Percentiles rank a stretch among this genome's conserved stretches.
Evolutionary conservation across 73 alveolate genomes (phyloP).

Genomic region (Tetrahymena borealis): DNA sequence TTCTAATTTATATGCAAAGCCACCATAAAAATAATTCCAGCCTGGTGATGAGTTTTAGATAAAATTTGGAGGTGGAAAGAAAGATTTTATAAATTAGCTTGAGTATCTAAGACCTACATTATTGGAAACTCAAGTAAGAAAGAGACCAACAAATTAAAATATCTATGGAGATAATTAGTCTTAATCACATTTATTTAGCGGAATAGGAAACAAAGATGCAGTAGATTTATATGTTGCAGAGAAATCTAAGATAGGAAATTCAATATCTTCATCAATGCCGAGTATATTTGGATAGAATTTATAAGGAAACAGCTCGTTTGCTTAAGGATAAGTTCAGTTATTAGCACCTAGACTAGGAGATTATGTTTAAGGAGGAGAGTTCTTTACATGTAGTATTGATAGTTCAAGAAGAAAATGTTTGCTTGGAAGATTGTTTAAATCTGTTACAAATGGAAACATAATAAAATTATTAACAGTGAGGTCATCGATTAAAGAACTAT

Average conservation of each 20-base stretch:
- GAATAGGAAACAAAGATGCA: background rate
- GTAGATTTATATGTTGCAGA: background rate
- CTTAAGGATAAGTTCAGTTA: background rate
- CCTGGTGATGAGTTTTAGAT: background rate
- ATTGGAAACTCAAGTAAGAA: background rate
- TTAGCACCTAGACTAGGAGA: background rate
- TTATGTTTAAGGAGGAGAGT: background rate
- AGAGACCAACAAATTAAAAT: background rate
- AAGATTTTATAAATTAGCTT: background rate
- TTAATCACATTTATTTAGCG: background rate
- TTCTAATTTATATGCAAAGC: background rate
- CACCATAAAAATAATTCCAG: background rate
- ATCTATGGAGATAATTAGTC: background rate
- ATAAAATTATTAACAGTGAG: slow-evolving; percentile 11
- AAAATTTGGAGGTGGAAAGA: background rate
- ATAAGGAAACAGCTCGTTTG: background rate
- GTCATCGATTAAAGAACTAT: slow-evolving; percentile 10
- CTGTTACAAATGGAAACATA: slow-evolving; percentile 21
- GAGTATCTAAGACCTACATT: background rate
- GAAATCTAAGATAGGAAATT: background rate
- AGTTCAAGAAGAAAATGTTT: slow-evolving; percentile 8
- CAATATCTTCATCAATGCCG: background rate
- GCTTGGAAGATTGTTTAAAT: slow-evolving; percentile 12
- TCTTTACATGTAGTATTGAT: background rate
- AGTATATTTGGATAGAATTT: background rate